Percentiles rank a stretch among this genome's conserved stretches.
Evolutionary conservation across 345 rosid species (phyloP).

Genomic region (Clarkia xantiana): DNA sequence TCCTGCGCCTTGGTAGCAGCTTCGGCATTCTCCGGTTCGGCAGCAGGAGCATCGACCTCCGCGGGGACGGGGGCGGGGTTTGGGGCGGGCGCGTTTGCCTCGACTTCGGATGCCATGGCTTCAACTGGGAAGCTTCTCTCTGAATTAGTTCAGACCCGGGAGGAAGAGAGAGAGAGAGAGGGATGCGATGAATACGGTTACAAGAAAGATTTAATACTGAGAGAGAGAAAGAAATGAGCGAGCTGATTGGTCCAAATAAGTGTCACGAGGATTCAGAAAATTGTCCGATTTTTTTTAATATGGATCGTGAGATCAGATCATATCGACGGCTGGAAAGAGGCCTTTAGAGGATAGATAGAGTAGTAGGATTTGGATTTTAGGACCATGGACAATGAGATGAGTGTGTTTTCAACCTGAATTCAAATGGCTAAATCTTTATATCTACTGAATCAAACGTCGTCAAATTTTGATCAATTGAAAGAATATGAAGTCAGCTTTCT

Average conservation of each 20-base stretch:
- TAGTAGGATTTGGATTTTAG: neutral
- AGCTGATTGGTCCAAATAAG: constrained; percentile 5
- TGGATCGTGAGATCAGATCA: constrained; percentile 4
- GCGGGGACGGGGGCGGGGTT: too few relatives aligned
- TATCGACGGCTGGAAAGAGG: neutral
- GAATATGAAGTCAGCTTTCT: constrained; percentile 7
- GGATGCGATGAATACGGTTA: constrained; percentile 9
- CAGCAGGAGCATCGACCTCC: neutral
- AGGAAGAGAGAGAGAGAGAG: constrained; percentile 2
- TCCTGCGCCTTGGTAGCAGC: constrained; percentile 4
- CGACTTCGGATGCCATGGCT: neutral
- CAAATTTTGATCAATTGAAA: neutral
- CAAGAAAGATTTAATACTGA: too few relatives aligned
- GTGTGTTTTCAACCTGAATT: constrained; percentile 10
- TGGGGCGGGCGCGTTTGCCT: too few relatives aligned
- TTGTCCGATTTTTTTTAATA: constrained; percentile 1
- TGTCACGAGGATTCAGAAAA: constrained; percentile 7
- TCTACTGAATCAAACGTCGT: neutral
- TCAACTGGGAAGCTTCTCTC: too few relatives aligned
- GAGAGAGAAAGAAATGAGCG: neutral
- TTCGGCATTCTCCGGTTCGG: neutral
- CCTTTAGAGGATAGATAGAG: neutral
- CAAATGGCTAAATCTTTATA: neutral
- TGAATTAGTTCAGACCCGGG: too few relatives aligned
- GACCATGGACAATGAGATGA: neutral